Conservation (phyloP, 805 yeast genomes). For the Spathaspora hagerdaliae region DNA sequence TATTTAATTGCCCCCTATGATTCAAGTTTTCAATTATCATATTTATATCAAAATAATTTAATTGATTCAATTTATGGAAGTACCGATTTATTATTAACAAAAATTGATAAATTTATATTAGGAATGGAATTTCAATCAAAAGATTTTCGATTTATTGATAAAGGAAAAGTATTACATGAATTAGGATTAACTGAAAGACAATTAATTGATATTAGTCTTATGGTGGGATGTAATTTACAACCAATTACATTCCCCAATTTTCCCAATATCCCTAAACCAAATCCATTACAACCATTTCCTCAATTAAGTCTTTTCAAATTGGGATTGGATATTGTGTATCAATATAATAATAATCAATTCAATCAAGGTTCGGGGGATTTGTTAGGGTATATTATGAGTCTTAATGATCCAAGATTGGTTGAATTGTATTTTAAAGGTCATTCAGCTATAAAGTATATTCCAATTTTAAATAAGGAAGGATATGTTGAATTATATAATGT, state of each 20-base stretch:
- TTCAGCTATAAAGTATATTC: slow-evolving; percentile 65
- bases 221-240: slow-evolving; percentile 76
- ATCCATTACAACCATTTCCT: slow-evolving; percentile 36
- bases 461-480: slow-evolving; percentile 69
- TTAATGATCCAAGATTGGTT: slow-evolving; percentile 43
- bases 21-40: slow-evolving; percentile 76
- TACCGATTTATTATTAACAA: slow-evolving; percentile 66
- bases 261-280: slow-evolving; percentile 42
- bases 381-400: slow-evolving; percentile 44
- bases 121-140: slow-evolving; percentile 64
- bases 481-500: slow-evolving; percentile 53
- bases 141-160: slow-evolving; percentile 67
- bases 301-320: slow-evolving; percentile 38
- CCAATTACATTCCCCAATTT: slow-evolving; percentile 55
- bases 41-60: slow-evolving; percentile 50
- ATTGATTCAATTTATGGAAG: slow-evolving; percentile 83
- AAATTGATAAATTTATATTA: slow-evolving; percentile 66
- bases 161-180: slow-evolving; percentile 53
- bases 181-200: slow-evolving; percentile 60
- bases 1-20: slow-evolving; percentile 79
- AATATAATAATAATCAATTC: slow-evolving; percentile 24
- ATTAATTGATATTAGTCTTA: slow-evolving; percentile 69
- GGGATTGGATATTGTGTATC: slow-evolving; percentile 36
- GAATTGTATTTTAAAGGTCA: slow-evolving; percentile 63
- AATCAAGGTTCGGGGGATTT: slow-evolving; percentile 24